Conservation (phyloP, 2,329 filamentous ascomycete species). For the Nemania sp. region DNA sequence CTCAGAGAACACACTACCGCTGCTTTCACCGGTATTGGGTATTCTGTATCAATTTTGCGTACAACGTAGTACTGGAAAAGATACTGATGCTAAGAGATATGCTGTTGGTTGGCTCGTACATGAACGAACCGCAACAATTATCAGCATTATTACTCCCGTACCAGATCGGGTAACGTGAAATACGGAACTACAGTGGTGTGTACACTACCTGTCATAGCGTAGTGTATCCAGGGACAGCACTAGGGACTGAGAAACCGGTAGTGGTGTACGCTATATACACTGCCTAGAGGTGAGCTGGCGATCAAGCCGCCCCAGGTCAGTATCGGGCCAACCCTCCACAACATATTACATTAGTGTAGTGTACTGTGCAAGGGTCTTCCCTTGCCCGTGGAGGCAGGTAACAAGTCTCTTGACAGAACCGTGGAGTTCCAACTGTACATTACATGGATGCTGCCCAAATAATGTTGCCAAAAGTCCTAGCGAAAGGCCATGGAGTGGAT, state of each 20-base stretch:
- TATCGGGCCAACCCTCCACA: constrained; percentile 6
- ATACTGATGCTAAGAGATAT: too few species aligned
- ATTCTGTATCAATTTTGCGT: too few species aligned
- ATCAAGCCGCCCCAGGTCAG: constrained; percentile 31
- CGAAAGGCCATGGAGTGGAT: constrained; percentile 2
- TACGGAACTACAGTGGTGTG: too few species aligned
- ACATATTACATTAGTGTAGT: background rate
- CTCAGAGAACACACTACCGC: too few species aligned
- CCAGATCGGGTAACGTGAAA: constrained; percentile 9
- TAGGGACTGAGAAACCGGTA: too few species aligned
- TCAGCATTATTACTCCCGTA: background rate
- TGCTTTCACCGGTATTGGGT: too few species aligned
- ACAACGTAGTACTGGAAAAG: too few species aligned
- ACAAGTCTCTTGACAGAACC: too few species aligned
- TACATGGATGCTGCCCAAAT: constrained; percentile 18
- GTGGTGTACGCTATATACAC: too few species aligned
- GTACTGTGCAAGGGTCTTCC: background rate
- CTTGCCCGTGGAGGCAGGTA: constrained; percentile 8
- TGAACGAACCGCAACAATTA: background rate
- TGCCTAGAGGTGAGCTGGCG: constrained; percentile 31
- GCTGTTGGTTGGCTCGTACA: background rate
- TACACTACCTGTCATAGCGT: too few species aligned
- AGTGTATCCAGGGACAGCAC: background rate
- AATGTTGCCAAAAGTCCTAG: background rate
- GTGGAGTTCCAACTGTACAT: too few species aligned